A percentile compares a stretch with the other conserved stretches of the same genome.
phyloP scores from a whole-genome alignment of 768 basidiomycete species.

The Xerocomellus amylosporus region DNA sequence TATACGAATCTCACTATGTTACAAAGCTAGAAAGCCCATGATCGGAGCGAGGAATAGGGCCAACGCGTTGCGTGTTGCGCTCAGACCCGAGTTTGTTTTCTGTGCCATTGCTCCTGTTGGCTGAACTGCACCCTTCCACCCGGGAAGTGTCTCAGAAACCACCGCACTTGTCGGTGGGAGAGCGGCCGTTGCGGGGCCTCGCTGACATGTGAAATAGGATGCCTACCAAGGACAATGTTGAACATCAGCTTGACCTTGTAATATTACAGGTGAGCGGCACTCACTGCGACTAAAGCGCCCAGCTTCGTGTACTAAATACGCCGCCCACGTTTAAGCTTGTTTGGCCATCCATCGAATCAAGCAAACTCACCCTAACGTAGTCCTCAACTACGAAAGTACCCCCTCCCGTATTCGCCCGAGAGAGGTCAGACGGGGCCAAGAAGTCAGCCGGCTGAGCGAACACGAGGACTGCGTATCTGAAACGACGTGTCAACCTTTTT shows the following conservation, averaged over 20 bases:
- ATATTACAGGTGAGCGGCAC: constrained; percentile 16
- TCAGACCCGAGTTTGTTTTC: constrained; percentile 23
- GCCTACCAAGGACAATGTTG: constrained; percentile 38
- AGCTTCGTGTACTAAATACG: constrained; percentile 47
- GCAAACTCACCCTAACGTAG: constrained; percentile 51
- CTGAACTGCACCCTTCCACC: constrained; percentile 17
- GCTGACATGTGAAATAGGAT: constrained; percentile 72
- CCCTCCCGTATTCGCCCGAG: constrained; percentile 48
- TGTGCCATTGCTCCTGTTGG: constrained; percentile 15
- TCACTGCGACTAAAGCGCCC: constrained; percentile 59
- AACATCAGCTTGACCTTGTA: constrained; percentile 1
- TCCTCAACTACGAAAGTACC: constrained; percentile 52
- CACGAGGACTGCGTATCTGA: constrained; percentile 66
- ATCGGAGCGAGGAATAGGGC: constrained; percentile 25
- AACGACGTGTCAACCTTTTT: not conserved
- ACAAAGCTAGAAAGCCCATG: constrained; percentile 30
- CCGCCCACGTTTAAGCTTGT: constrained; percentile 1
- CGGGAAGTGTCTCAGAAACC: constrained; percentile 54
- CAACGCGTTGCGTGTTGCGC: constrained; percentile 19
- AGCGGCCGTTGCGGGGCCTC: constrained; percentile 54
- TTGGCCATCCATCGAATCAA: not conserved
- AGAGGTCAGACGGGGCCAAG: constrained; percentile 55
- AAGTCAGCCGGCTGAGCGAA: constrained; percentile 64
- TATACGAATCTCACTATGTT: not conserved
- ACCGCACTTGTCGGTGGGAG: constrained; percentile 63